Evolutionary conservation across 345 rosid species (phyloP).

Genomic region (Viola odorata): DNA sequence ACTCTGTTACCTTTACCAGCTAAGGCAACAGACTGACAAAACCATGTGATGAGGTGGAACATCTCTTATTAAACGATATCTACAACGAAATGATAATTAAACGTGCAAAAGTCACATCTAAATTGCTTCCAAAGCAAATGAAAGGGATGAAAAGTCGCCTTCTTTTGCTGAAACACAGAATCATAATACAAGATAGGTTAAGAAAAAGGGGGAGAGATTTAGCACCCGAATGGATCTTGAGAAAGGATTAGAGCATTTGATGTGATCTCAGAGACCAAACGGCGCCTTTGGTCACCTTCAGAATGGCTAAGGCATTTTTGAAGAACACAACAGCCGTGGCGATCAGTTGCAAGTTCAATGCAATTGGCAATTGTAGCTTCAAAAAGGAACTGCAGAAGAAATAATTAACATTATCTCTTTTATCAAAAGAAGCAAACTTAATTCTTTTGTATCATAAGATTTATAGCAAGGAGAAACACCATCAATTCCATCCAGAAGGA

Average conservation of each 20-base stretch:
- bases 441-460: background rate
- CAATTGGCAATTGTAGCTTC: slow-evolving; percentile 63
- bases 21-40: background rate
- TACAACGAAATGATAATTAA: no score
- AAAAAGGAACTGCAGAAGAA: slow-evolving; percentile 51
- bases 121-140: background rate
- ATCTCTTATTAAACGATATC: no score
- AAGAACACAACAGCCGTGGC: slow-evolving; percentile 79
- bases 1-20: background rate
- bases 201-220: slow-evolving; percentile 2
- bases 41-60: no score
- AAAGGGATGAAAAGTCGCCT: no score
- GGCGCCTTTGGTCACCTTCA: slow-evolving; percentile 42
- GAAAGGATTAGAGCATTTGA: slow-evolving; percentile 66
- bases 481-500: background rate
- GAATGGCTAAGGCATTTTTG: slow-evolving; percentile 62
- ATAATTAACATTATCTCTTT: slow-evolving; percentile 1
- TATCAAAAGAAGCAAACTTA: background rate
- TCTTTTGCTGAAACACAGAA: no score
- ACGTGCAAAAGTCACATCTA: no score
- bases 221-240: slow-evolving; percentile 69
- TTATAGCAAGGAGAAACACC: slow-evolving; percentile 2
- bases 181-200: background rate
- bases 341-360: slow-evolving; percentile 69
- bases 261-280: slow-evolving; percentile 45